These are phyloP conservation scores for Starmerella bombi DNA, from an alignment of 805 yeast species.

Conservation along the genomic window DNA sequence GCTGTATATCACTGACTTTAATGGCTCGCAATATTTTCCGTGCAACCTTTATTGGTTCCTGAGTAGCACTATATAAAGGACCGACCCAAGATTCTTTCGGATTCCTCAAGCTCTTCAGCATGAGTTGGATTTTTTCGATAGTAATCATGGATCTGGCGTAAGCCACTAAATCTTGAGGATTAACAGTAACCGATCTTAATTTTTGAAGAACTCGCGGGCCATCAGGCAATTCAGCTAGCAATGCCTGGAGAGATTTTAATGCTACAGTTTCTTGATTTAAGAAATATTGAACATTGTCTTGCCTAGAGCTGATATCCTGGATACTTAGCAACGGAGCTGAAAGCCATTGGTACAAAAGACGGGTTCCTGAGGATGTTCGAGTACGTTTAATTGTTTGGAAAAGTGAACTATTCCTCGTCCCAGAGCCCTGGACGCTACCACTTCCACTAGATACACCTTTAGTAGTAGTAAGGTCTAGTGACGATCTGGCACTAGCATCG, in stretches of 20 bases:
- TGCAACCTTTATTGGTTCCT: slow-evolving; percentile 28
- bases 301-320: slow-evolving; percentile 44
- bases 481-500: slow-evolving; percentile 38
- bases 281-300: slow-evolving; percentile 37
- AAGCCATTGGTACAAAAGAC: slow-evolving; percentile 71
- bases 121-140: slow-evolving; percentile 25
- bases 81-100: neutral
- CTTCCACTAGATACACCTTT: slow-evolving; percentile 18
- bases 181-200: slow-evolving; percentile 31
- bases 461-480: slow-evolving; percentile 39
- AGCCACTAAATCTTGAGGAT: slow-evolving; percentile 34
- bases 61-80: slow-evolving; percentile 8
- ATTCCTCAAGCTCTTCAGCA: neutral
- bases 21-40: slow-evolving; percentile 33
- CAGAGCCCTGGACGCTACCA: neutral
- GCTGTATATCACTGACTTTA: slow-evolving; percentile 28
- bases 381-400: slow-evolving; percentile 60
- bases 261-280: slow-evolving; percentile 32
- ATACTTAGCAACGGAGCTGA: slow-evolving; percentile 60
- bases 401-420: slow-evolving; percentile 36
- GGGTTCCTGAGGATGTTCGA: slow-evolving; percentile 65
- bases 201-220: slow-evolving; percentile 28
- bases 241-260: slow-evolving; percentile 42
- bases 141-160: slow-evolving; percentile 32
- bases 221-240: slow-evolving; percentile 44